Evolutionary conservation across 805 yeast species (phyloP).

Genomic region (Nematodospora valgi): DNA sequence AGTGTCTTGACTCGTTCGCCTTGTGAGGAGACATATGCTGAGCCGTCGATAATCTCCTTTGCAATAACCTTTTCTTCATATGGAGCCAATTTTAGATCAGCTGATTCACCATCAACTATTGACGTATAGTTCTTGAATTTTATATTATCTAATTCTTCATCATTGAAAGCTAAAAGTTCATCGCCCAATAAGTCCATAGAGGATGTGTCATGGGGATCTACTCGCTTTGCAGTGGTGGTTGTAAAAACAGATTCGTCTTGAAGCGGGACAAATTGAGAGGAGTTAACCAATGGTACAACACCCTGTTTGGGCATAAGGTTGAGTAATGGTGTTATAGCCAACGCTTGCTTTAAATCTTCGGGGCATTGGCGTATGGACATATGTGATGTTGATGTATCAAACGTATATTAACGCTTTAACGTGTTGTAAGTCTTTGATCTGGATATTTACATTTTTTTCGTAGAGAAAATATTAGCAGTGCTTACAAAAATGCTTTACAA

Average conservation of each 20-base stretch:
- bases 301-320: constrained; percentile 29
- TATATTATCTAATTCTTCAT: constrained; percentile 24
- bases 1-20: constrained; percentile 7
- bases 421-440: too few species aligned
- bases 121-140: constrained; percentile 31
- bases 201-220: constrained; percentile 7
- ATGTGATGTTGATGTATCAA: constrained; percentile 14
- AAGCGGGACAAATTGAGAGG: constrained; percentile 9
- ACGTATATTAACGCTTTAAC: background rate
- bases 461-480: too few species aligned
- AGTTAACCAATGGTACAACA: constrained; percentile 15
- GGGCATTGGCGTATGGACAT: constrained; percentile 11
- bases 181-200: constrained; percentile 14
- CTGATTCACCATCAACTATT: background rate
- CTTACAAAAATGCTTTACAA: too few species aligned
- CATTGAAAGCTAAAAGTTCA: constrained; percentile 19
- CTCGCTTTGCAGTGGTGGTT: constrained; percentile 1
- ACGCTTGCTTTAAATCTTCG: constrained; percentile 18
- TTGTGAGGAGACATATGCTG: background rate
- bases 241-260: constrained; percentile 10
- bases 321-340: constrained; percentile 24
- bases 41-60: background rate
- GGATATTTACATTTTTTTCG: background rate
- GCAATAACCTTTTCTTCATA: background rate
- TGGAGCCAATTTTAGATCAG: background rate